phyloP scores from a whole-genome alignment of 345 rosid genomes.

The Cardiospermum halicacabum region DNA sequence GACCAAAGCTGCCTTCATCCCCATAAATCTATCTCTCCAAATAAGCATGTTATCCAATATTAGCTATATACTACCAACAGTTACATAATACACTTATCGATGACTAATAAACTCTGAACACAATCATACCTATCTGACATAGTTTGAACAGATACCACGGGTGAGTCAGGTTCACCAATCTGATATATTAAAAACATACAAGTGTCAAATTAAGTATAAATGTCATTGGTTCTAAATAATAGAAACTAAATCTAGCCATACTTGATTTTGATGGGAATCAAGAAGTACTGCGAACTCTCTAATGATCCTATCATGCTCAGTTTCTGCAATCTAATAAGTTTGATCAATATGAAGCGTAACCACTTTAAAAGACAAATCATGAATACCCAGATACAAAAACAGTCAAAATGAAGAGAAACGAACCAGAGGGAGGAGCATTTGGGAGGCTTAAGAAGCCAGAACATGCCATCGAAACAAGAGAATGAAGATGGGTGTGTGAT shows the following conservation, averaged over 20 bases:
- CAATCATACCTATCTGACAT: slow-evolving; percentile 53
- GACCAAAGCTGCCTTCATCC: slow-evolving; percentile 68
- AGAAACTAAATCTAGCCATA: slow-evolving; percentile 21
- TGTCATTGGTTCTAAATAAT: not conserved
- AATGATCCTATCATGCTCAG: slow-evolving; percentile 63
- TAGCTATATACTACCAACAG: too few species aligned
- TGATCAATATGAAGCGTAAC: not conserved
- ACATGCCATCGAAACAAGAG: slow-evolving; percentile 60
- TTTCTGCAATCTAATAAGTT: slow-evolving; percentile 72
- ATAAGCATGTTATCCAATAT: not conserved
- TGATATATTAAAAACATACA: slow-evolving; percentile 21
- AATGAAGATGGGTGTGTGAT: slow-evolving; percentile 53
- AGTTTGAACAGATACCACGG: slow-evolving; percentile 21
- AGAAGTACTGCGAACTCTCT: slow-evolving; percentile 69
- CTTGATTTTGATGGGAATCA: slow-evolving; percentile 55
- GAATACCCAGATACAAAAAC: too few species aligned
- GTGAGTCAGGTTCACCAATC: slow-evolving; percentile 30
- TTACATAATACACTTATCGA: not conserved
- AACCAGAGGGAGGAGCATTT: slow-evolving; percentile 71
- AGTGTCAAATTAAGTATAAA: slow-evolving; percentile 7
- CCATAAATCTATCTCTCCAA: slow-evolving; percentile 59
- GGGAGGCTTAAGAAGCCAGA: slow-evolving; percentile 85
- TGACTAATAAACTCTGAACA: not conserved
- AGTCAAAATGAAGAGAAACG: not conserved
- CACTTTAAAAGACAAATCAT: too few species aligned